Conservation (phyloP, 2,329 filamentous ascomycete species). For the Cryphonectria nitschkei region DNA sequence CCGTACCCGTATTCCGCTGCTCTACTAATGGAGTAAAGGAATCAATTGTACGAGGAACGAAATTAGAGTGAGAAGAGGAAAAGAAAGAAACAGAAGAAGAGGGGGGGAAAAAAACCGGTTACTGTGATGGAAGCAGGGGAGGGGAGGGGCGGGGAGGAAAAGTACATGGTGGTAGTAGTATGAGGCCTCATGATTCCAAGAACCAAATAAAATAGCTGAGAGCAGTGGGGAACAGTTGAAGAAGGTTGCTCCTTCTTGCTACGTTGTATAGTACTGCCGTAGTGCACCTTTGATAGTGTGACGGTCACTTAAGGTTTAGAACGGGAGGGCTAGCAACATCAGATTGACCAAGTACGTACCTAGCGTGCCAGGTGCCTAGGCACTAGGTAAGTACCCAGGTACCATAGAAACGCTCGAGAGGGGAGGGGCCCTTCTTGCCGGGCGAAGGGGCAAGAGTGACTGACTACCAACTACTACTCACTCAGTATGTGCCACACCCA, state of each 20-base stretch:
- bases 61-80: neutral
- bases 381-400: neutral
- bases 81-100: neutral
- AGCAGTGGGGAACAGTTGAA: neutral
- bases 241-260: neutral
- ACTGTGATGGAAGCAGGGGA: neutral
- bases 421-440: neutral
- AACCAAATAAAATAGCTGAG: neutral
- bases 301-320: neutral
- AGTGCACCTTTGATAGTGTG: neutral
- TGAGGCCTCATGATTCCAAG: conserved; percentile 1
- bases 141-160: no score
- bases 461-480: neutral
- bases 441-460: neutral
- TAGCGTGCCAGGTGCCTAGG: neutral
- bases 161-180: neutral
- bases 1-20: neutral
- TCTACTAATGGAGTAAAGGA: neutral
- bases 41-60: neutral
- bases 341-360: neutral
- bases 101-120: neutral
- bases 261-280: neutral
- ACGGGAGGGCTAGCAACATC: conserved; percentile 1
- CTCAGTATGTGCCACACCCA: neutral
- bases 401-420: neutral